Evolutionary conservation across 768 basidiomycete species (phyloP).

Genomic region (Hypholoma fasciculare): DNA sequence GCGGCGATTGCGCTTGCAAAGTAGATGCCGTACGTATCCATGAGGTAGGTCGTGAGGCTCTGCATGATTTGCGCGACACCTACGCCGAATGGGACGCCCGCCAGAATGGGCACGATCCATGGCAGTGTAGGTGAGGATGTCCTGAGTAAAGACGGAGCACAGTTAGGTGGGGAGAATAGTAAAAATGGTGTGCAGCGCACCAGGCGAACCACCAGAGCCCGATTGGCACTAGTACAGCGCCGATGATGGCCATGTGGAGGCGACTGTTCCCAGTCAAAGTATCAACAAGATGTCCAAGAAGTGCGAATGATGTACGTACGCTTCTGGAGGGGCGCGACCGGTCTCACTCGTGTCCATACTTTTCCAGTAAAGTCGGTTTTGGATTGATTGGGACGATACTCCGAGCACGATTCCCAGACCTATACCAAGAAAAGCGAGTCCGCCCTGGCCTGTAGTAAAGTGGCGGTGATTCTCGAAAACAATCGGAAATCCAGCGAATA

Average conservation of each 20-base stretch:
- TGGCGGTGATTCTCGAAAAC: constrained; percentile 54
- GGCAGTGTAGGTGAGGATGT: constrained; percentile 51
- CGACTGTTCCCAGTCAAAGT: constrained; percentile 34
- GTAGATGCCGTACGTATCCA: constrained; percentile 70
- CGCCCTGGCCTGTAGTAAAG: constrained; percentile 54
- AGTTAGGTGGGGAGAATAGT: not conserved
- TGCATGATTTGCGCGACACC: constrained; percentile 67
- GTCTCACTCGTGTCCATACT: constrained; percentile 46
- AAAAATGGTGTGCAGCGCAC: constrained; percentile 25
- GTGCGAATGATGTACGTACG: constrained; percentile 33
- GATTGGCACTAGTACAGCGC: constrained; percentile 51
- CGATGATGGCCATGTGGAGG: constrained; percentile 58
- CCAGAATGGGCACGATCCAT: constrained; percentile 69
- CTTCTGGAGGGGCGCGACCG: constrained; percentile 61
- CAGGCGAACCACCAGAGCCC: constrained; percentile 73
- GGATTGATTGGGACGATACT: constrained; percentile 49
- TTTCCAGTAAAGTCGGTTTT: constrained; percentile 52
- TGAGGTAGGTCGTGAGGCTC: constrained; percentile 66
- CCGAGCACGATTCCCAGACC: constrained; percentile 58
- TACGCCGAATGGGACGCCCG: constrained; percentile 65
- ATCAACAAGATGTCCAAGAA: not conserved
- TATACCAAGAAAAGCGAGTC: constrained; percentile 65
- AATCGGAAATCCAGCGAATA: constrained; percentile 64
- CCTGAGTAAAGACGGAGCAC: constrained; percentile 27
- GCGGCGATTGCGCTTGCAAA: constrained; percentile 70